Evolutionary conservation across 108 stramenopile genomes (phyloP).

Genomic region (Nitzschia putrida): DNA sequence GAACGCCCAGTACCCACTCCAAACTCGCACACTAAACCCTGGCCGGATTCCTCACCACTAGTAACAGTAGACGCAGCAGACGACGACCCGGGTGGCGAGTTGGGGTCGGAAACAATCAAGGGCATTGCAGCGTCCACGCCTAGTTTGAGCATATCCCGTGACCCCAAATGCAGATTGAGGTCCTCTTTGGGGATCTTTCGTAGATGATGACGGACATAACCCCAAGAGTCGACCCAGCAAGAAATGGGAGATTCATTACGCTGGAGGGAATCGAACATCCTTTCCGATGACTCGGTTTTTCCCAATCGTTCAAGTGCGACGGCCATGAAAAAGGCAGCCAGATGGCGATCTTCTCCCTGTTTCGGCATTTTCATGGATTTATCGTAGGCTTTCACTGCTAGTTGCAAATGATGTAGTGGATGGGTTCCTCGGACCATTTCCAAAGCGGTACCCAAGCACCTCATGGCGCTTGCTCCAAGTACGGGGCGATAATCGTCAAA

Average conservation of each 20-base stretch:
- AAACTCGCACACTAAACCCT: conserved; percentile 84
- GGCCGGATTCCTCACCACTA: not conserved
- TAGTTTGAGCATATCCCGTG: conserved; percentile 80
- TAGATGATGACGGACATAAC: conserved; percentile 88
- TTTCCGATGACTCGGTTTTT: conserved; percentile 66
- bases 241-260: conserved; percentile 60
- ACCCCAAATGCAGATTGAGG: conserved; percentile 78
- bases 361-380: conserved; percentile 33
- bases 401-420: conserved; percentile 51
- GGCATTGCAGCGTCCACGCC: conserved; percentile 77
- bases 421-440: no score
- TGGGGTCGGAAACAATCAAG: conserved; percentile 49
- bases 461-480: no score
- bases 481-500: no score
- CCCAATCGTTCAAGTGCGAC: conserved; percentile 81
- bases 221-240: conserved; percentile 84
- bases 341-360: not conserved
- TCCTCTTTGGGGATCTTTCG: conserved; percentile 44
- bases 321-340: conserved; percentile 60
- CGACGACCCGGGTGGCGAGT: conserved; percentile 15
- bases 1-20: conserved; percentile 80
- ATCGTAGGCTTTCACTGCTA: conserved; percentile 69
- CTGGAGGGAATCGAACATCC: conserved; percentile 67
- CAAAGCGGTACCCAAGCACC: conserved; percentile 62
- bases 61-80: not conserved